Percentiles rank a stretch among this genome's conserved stretches.
phyloP scores from a whole-genome alignment of 257 asterid species.

The Solanum virginianum region DNA sequence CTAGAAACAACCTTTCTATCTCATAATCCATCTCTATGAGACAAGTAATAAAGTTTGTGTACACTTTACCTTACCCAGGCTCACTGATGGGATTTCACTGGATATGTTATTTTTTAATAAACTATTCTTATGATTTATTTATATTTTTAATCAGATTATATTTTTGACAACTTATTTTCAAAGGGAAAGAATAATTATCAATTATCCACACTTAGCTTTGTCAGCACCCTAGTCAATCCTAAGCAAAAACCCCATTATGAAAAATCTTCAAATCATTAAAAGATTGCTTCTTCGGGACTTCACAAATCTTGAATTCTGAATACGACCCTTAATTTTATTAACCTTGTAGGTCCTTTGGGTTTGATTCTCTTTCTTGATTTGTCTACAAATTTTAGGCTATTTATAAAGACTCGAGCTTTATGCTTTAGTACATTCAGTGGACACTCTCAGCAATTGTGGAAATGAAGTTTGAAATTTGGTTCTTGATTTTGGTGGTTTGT shows the following conservation, averaged over 20 bases:
- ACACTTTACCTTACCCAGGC: too few species aligned
- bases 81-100: accelerated
- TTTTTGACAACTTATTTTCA: too few species aligned
- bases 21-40: too few species aligned
- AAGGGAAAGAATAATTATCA: neutral
- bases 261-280: neutral
- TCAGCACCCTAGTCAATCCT: neutral
- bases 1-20: too few species aligned
- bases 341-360: neutral
- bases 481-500: slow-evolving; percentile 19
- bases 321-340: neutral
- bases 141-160: too few species aligned
- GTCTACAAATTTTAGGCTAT: neutral
- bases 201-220: neutral
- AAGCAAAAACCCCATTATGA: neutral
- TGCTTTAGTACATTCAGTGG: neutral
- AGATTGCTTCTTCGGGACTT: neutral
- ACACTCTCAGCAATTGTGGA: neutral
- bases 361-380: neutral
- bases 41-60: too few species aligned
- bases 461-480: slow-evolving; percentile 4
- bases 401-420: neutral
- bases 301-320: neutral
- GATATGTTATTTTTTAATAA: too few species aligned
- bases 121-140: too few species aligned